These are phyloP conservation scores for Rhizophagus sp. DNA, from an alignment of 192 early-diverging fungal genomes.

Conservation along the genomic window DNA sequence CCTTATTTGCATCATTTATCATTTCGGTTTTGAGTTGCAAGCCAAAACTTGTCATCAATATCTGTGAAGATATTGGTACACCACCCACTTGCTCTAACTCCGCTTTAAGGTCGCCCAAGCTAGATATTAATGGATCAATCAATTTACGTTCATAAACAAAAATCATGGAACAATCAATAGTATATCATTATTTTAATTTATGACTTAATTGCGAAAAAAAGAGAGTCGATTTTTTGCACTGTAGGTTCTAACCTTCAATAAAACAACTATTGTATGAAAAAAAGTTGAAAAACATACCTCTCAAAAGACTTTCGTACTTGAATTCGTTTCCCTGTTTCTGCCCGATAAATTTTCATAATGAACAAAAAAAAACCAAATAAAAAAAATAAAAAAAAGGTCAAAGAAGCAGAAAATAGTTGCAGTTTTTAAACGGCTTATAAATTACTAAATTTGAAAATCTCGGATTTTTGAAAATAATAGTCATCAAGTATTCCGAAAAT, in stretches of 20 bases:
- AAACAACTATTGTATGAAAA: background rate
- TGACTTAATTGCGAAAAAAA: background rate
- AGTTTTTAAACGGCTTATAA: no score
- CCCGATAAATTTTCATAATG: conserved; percentile 36
- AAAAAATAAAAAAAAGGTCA: no score
- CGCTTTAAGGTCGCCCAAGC: conserved; percentile 34
- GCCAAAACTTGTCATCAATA: conserved; percentile 56
- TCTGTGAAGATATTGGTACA: conserved; percentile 48
- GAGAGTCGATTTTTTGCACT: background rate
- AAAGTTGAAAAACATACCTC: background rate
- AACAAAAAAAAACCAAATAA: background rate
- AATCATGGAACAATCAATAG: background rate
- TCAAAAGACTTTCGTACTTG: background rate
- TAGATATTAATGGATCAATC: conserved; percentile 18
- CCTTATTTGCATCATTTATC: conserved; percentile 44
- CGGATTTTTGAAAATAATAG: no score
- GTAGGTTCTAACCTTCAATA: background rate
- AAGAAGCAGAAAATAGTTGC: no score
- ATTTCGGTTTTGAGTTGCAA: conserved; percentile 48
- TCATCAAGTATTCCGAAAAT: no score
- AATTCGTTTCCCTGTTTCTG: conserved; percentile 57
- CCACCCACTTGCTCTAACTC: conserved; percentile 45
- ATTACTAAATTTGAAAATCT: no score
- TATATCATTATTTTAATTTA: background rate
- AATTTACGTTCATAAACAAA: background rate